Conservation (phyloP, 495 filamentous ascomycete genomes). For the Trichocladium uniseriatum region DNA sequence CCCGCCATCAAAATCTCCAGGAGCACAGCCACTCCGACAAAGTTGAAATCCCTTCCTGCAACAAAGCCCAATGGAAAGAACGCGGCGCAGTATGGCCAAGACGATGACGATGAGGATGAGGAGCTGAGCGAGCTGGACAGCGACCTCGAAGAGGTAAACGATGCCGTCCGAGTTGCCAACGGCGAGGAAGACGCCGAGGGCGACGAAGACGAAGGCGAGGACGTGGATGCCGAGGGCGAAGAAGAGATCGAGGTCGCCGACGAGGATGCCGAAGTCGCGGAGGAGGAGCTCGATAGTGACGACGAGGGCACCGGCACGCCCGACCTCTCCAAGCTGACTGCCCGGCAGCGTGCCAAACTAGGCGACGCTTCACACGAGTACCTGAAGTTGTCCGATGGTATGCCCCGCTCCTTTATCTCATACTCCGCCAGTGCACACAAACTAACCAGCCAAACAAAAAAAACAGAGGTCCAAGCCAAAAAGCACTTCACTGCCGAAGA, state of each 20-base stretch:
- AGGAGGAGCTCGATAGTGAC: conserved; percentile 59
- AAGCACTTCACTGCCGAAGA: conserved; percentile 90
- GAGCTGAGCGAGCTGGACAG: conserved; percentile 41
- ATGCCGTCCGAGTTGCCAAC: conserved; percentile 38
- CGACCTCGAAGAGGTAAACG: conserved; percentile 40
- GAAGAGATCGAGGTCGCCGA: conserved; percentile 54
- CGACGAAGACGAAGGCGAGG: conserved; percentile 38
- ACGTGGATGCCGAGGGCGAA: conserved; percentile 35
- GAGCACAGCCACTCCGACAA: not conserved
- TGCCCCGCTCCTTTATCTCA: not conserved
- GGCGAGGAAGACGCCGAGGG: conserved; percentile 43
- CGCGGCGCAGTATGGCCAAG: conserved; percentile 26
- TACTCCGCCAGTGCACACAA: conserved; percentile 2
- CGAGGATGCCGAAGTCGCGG: conserved; percentile 45
- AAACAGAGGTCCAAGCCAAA: conserved; percentile 80
- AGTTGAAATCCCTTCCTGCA: not conserved
- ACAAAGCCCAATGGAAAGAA: conserved; percentile 5
- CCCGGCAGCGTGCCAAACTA: conserved; percentile 67
- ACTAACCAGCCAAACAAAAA: no score
- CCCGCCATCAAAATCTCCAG: conserved; percentile 39
- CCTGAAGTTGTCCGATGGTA: conserved; percentile 72
- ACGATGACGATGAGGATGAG: conserved; percentile 38
- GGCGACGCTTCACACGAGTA: conserved; percentile 49
- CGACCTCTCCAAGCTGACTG: conserved; percentile 78
- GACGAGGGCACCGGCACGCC: conserved; percentile 56